A percentile compares a stretch with the other conserved stretches of the same genome.
Evolutionary conservation across 2,329 filamentous ascomycete species (phyloP).

Genomic region (Fusarium stilboides): DNA sequence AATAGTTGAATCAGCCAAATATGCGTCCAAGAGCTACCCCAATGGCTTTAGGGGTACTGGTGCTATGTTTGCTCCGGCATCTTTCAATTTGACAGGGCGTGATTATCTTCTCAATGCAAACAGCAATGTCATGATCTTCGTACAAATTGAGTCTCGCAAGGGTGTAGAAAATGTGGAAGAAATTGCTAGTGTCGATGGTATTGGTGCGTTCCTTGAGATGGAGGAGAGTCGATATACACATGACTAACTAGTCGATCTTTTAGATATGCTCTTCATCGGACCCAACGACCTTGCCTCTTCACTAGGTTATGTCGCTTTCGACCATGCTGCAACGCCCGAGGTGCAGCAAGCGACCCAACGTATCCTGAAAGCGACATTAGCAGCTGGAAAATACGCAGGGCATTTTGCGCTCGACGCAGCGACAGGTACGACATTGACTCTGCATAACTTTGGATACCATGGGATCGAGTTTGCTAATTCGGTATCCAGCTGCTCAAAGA

Average conservation of each 20-base stretch:
- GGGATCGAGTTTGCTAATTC: not conserved
- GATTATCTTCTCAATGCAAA: not conserved
- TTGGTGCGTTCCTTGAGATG: not conserved
- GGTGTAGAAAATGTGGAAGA: not conserved
- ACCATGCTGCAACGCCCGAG: slow-evolving; percentile 5
- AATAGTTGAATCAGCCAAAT: slow-evolving; percentile 1
- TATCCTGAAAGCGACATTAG: not conserved
- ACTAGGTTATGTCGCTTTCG: slow-evolving; percentile 2
- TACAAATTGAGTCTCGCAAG: not conserved
- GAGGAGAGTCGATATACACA: too few relatives aligned
- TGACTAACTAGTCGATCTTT: not conserved
- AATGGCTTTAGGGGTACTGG: not conserved
- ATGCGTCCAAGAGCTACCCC: not conserved
- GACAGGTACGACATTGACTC: not conserved
- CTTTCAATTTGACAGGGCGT: not conserved
- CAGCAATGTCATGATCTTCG: not conserved
- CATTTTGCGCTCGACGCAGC: slow-evolving; percentile 8
- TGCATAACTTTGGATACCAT: too few relatives aligned
- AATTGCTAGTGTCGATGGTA: not conserved
- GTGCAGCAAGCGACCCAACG: slow-evolving; percentile 6
- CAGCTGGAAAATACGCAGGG: slow-evolving; percentile 10
- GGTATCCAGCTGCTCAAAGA: not conserved
- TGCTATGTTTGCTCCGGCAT: slow-evolving; percentile 7
- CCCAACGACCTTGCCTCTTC: slow-evolving; percentile 33
- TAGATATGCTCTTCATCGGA: slow-evolving; percentile 33